These are phyloP conservation scores for Byssothecium circinans DNA, from an alignment of 2,329 filamentous ascomycete species.

Conservation along the genomic window DNA sequence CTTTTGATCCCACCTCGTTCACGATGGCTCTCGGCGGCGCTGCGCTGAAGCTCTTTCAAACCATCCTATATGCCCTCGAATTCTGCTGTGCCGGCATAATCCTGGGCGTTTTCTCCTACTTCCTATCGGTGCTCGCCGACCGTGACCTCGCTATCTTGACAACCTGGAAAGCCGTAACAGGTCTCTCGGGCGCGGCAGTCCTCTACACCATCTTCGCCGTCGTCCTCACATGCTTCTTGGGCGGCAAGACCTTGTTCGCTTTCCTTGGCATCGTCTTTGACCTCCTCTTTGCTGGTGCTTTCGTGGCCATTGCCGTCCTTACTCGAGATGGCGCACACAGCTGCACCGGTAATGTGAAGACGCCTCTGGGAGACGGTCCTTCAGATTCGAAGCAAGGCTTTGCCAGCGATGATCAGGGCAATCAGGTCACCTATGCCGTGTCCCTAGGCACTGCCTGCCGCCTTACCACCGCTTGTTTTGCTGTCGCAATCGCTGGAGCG, in stretches of 20 bases:
- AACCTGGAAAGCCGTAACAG: constrained; percentile 70
- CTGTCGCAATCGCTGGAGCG: constrained; percentile 76
- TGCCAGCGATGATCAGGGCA: constrained; percentile 44
- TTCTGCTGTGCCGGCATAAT: constrained; percentile 73
- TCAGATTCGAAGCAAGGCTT: constrained; percentile 54
- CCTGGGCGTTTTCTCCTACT: constrained; percentile 78
- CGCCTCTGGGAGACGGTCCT: constrained; percentile 70
- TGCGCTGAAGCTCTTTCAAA: constrained; percentile 69
- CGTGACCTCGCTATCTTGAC: constrained; percentile 64
- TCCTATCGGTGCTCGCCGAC: constrained; percentile 71
- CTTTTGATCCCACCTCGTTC: background rate
- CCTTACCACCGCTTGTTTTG: constrained; percentile 75
- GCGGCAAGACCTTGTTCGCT: constrained; percentile 72
- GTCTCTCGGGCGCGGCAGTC: constrained; percentile 70
- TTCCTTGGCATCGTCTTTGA: constrained; percentile 75
- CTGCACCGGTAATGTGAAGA: constrained; percentile 65
- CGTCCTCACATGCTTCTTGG: constrained; percentile 76
- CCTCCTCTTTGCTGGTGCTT: constrained; percentile 71
- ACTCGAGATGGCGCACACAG: constrained; percentile 68
- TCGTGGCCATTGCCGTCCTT: constrained; percentile 78
- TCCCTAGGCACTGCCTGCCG: constrained; percentile 66
- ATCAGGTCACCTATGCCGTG: constrained; percentile 49
- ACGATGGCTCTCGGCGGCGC: constrained; percentile 63
- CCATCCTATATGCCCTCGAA: constrained; percentile 71
- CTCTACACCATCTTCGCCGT: constrained; percentile 75